Conservation (phyloP, 371 early-diverging fungal genomes). For the Actinomortierella ambigua region DNA sequence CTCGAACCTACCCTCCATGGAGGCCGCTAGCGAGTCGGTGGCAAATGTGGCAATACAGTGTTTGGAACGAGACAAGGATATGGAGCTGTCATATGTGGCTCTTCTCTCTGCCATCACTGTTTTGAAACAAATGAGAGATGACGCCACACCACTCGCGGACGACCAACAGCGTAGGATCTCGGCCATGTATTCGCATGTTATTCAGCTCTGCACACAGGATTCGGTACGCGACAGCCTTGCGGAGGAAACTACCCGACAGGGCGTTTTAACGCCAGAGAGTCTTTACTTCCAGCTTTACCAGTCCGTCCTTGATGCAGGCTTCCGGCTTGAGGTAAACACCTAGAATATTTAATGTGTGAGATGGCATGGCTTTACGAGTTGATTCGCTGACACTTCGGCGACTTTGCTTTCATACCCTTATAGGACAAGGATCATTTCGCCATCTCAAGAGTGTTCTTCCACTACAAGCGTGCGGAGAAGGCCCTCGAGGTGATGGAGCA, state of each 20-base stretch:
- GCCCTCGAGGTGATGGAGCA: conserved; percentile 28
- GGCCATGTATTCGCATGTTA: no score
- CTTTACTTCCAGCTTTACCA: conserved; percentile 38
- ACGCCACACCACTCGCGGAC: neutral
- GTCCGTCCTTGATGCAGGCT: conserved; percentile 32
- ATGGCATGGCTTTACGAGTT: no score
- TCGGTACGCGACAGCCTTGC: conserved; percentile 9
- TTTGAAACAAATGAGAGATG: conserved; percentile 15
- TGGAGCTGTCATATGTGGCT: conserved; percentile 38
- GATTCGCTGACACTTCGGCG: no score
- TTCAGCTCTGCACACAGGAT: no score
- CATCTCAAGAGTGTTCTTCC: conserved; percentile 25
- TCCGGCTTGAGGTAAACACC: conserved; percentile 20
- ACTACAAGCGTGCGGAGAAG: conserved; percentile 23
- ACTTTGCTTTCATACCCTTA: neutral
- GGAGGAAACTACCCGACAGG: conserved; percentile 33
- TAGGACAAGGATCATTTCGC: conserved; percentile 33
- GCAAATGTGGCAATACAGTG: conserved; percentile 18
- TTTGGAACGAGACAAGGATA: conserved; percentile 22
- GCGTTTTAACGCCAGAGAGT: conserved; percentile 28
- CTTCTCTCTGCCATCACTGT: conserved; percentile 28
- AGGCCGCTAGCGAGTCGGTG: conserved; percentile 25
- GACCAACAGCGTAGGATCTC: neutral
- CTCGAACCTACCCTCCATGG: conserved; percentile 6
- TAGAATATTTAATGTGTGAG: no score